These are phyloP conservation scores for Aspergillus tanneri DNA, from an alignment of 2,329 filamentous ascomycete genomes.

Conservation along the genomic window DNA sequence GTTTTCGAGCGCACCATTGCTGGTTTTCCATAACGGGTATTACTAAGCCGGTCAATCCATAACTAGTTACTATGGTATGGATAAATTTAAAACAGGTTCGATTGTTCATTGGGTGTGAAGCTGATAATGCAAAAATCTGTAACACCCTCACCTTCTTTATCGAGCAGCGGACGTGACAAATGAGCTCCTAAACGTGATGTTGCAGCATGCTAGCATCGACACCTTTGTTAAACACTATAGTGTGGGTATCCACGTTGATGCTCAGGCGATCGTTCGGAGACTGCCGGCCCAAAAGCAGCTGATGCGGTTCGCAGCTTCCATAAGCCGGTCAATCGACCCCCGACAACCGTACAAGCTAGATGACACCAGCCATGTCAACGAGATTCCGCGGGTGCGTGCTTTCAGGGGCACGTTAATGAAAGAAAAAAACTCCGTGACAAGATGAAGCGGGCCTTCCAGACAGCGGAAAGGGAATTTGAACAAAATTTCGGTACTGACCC, in stretches of 20 bases:
- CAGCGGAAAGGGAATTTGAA: too few species aligned
- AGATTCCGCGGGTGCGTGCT: conserved; percentile 17
- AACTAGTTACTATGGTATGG: too few species aligned
- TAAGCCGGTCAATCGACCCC: conserved; percentile 28
- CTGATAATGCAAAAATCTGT: too few species aligned
- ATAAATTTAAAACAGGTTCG: too few species aligned
- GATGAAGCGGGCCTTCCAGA: too few species aligned
- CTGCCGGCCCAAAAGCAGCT: conserved; percentile 23
- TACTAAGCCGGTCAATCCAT: too few species aligned
- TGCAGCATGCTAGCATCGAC: conserved; percentile 25
- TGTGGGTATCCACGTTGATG: conserved; percentile 27
- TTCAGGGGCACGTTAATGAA: conserved; percentile 21
- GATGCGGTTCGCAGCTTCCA: conserved; percentile 26
- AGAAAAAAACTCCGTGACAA: too few species aligned
- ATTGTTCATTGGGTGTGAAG: too few species aligned
- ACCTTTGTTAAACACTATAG: conserved; percentile 30
- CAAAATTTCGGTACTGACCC: too few species aligned
- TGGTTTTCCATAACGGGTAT: too few species aligned
- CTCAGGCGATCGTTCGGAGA: conserved; percentile 25
- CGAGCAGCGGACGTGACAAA: conserved; percentile 18
- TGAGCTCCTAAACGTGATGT: conserved; percentile 23
- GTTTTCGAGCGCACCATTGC: too few species aligned
- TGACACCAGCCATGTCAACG: conserved; percentile 26
- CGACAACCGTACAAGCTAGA: conserved; percentile 24
- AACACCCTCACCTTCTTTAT: background rate